Evolutionary conservation across 2,329 filamentous ascomycete genomes (phyloP).

Genomic region (Microascus cirrosus): DNA sequence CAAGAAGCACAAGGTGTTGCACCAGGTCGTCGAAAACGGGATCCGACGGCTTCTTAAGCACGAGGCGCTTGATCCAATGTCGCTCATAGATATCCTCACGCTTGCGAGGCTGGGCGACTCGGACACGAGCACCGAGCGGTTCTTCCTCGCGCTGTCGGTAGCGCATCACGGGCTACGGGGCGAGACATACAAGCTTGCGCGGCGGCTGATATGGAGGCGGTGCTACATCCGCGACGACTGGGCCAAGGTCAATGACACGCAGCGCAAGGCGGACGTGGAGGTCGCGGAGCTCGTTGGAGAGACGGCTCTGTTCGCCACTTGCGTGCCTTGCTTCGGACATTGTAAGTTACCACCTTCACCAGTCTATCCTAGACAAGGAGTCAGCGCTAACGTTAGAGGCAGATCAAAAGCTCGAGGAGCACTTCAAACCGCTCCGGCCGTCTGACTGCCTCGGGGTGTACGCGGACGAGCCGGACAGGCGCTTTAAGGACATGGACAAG

Average conservation of each 20-base stretch:
- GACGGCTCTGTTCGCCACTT: constrained; percentile 59
- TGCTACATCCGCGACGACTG: constrained; percentile 79
- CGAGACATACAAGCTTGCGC: constrained; percentile 47
- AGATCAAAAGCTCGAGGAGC: constrained; percentile 16
- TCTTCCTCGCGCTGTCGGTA: constrained; percentile 60
- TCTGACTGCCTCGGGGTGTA: constrained; percentile 48
- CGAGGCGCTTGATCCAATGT: constrained; percentile 55
- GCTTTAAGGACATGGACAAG: constrained; percentile 48
- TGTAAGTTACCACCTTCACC: constrained; percentile 35
- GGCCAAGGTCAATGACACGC: constrained; percentile 66
- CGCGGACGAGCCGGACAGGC: constrained; percentile 48
- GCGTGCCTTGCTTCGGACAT: constrained; percentile 51
- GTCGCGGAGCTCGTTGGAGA: constrained; percentile 49
- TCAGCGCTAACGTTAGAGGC: not conserved
- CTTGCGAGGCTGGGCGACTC: constrained; percentile 39
- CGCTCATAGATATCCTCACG: constrained; percentile 67
- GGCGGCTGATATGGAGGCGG: constrained; percentile 71
- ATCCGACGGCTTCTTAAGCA: constrained; percentile 62
- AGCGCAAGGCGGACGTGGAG: constrained; percentile 59
- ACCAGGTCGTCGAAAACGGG: constrained; percentile 58
- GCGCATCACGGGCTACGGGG: constrained; percentile 41
- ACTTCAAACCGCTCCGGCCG: constrained; percentile 36
- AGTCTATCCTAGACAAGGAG: not conserved
- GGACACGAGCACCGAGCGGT: constrained; percentile 34
- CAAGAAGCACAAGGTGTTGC: constrained; percentile 53